phyloP scores from a whole-genome alignment of 2,329 filamentous ascomycete species.

The Teratosphaeria zuluensis region DNA sequence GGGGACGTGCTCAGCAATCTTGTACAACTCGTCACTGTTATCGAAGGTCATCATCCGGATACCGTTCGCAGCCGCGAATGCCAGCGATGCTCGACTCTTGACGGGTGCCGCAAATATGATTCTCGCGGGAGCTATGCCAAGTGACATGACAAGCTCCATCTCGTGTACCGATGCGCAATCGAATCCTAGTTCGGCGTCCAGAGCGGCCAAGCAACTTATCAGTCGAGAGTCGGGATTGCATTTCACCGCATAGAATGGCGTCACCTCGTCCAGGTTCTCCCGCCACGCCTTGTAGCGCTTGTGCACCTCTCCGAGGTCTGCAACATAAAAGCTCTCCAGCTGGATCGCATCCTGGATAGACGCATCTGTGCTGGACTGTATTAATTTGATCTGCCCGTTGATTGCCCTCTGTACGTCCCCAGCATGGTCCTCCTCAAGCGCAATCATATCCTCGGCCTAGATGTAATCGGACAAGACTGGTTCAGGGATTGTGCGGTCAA shows the following conservation, averaged over 20 bases:
- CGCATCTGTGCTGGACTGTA: no score
- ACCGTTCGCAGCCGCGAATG: not conserved
- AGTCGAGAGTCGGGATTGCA: not conserved
- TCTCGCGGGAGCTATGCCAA: not conserved
- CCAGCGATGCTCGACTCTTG: not conserved
- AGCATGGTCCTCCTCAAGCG: no score
- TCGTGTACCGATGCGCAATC: not conserved
- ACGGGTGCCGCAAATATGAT: not conserved
- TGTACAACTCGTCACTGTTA: not conserved
- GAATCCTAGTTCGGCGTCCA: not conserved
- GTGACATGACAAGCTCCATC: not conserved
- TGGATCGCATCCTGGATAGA: no score
- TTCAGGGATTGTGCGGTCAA: no score
- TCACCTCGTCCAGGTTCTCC: no score
- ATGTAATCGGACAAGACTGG: no score
- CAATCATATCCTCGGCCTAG: no score
- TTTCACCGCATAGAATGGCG: not conserved
- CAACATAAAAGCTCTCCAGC: no score
- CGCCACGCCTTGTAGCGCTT: no score
- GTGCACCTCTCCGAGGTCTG: no score
- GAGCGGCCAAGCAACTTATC: not conserved
- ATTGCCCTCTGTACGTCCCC: no score
- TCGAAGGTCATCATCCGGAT: not conserved
- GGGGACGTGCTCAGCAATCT: not conserved
- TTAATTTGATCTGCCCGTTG: no score